A percentile compares a stretch with the other conserved stretches of the same genome.
Evolutionary conservation across 768 basidiomycete genomes (phyloP).

Genomic region (Hemileccinum rubropunctum): DNA sequence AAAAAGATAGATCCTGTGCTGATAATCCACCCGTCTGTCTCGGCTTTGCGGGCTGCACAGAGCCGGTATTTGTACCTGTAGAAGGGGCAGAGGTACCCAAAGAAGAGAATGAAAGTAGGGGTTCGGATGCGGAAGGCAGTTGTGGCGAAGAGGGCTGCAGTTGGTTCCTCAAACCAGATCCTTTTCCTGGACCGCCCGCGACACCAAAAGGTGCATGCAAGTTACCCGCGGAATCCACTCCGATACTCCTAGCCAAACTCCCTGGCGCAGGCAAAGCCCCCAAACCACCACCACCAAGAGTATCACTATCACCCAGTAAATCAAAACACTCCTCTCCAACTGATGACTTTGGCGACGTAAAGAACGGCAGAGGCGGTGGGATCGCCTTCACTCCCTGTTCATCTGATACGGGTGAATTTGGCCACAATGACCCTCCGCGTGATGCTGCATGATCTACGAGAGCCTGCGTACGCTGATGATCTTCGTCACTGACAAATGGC

Average conservation of each 20-base stretch:
- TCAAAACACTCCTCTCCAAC: slow-evolving; percentile 8
- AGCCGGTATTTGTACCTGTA: slow-evolving; percentile 7
- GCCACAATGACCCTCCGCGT: slow-evolving; percentile 40
- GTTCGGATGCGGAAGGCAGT: slow-evolving; percentile 9
- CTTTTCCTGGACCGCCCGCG: slow-evolving; percentile 1
- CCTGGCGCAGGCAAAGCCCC: background rate
- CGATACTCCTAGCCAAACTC: background rate
- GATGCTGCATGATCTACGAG: slow-evolving; percentile 58
- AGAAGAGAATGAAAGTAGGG: slow-evolving; percentile 15
- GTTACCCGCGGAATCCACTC: background rate
- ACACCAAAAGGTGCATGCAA: slow-evolving; percentile 3
- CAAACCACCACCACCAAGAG: background rate
- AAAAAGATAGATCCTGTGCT: slow-evolving; percentile 85
- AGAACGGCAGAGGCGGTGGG: slow-evolving; percentile 24
- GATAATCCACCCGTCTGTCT: slow-evolving; percentile 56
- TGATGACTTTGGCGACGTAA: slow-evolving; percentile 1
- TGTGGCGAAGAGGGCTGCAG: slow-evolving; percentile 20
- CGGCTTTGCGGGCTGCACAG: slow-evolving; percentile 16
- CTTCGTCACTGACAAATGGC: slow-evolving; percentile 35
- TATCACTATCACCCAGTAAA: slow-evolving; percentile 17
- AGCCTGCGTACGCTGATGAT: slow-evolving; percentile 56
- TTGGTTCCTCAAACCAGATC: slow-evolving; percentile 1
- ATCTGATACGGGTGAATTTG: slow-evolving; percentile 20
- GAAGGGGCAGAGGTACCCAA: background rate
- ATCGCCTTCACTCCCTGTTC: slow-evolving; percentile 28